Conservation (phyloP, 768 basidiomycete species). For the Hygrophorus pudorinus region DNA sequence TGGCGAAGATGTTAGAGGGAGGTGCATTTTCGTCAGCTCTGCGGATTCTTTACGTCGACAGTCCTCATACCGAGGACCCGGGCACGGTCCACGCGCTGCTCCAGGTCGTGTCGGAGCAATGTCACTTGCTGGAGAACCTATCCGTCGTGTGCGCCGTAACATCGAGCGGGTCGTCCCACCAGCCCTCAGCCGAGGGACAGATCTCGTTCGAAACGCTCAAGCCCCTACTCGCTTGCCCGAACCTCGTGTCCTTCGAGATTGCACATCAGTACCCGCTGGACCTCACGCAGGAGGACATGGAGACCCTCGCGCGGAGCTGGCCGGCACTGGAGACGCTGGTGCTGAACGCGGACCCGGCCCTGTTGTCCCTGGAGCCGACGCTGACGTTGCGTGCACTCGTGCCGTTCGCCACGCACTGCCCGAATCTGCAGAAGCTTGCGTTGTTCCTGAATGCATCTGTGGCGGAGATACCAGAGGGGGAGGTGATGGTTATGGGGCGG, state of each 20-base stretch:
- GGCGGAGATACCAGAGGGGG: constrained; percentile 2
- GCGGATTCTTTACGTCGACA: constrained; percentile 42
- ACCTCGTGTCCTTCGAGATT: constrained; percentile 20
- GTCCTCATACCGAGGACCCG: constrained; percentile 33
- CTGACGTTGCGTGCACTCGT: constrained; percentile 30
- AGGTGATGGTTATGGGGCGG: constrained; percentile 17
- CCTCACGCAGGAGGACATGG: constrained; percentile 32
- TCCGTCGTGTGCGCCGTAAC: constrained; percentile 27
- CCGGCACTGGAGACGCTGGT: constrained; percentile 32
- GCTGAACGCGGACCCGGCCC: constrained; percentile 38
- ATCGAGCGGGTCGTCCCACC: constrained; percentile 3
- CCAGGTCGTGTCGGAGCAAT: constrained; percentile 33
- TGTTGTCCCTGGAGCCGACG: constrained; percentile 16
- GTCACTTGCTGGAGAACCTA: constrained; percentile 36
- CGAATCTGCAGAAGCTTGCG: constrained; percentile 29
- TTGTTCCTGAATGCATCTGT: constrained; percentile 28
- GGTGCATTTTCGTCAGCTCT: constrained; percentile 34
- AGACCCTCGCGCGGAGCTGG: constrained; percentile 34
- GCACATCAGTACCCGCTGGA: constrained; percentile 29
- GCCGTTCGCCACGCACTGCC: constrained; percentile 31
- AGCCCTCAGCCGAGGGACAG: constrained; percentile 11
- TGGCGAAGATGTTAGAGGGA: constrained; percentile 32
- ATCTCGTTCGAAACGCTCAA: constrained; percentile 9
- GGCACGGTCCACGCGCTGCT: constrained; percentile 32
- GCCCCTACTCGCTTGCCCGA: constrained; percentile 11